Base-by-base conservation (phyloP, 2,329 filamentous ascomycete species). In the Aspergillus thermomutatus region DNA sequence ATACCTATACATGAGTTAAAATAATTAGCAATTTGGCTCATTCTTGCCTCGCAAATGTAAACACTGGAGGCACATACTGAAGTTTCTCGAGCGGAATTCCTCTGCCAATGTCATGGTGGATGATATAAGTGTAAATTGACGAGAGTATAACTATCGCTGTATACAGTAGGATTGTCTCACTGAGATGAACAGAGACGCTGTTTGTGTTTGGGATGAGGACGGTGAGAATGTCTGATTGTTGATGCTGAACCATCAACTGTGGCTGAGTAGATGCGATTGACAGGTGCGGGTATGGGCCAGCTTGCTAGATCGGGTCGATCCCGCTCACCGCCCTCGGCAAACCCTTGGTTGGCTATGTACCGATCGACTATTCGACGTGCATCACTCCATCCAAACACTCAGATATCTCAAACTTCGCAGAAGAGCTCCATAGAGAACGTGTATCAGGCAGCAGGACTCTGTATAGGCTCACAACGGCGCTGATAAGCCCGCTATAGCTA, bases 61-160 rank as follows among this genome's bases (percentile, higher is more conserved):
- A 57, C 55, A 61, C 52, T 48, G 57, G 50, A 53, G 49, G 56
- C 49, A 72, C 83, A 75, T 76, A 87, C 84, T 87, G 79, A 87
- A 87, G 76, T 87, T 87, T 71, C 85, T 77, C 69, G 83, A 84
- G 69, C 77, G 83, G 70, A 87, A 81, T 73, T 87, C 85, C 60
- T 87, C 84, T 53, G 79, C 77, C 62, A 87, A 70, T 63, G 83
- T 83, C 84, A 86, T 86, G 53, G 52, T 75, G 69, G 59, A 41
- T 34, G 23, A 25, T 21, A 28, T 40, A 14, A 19, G 3, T 43
- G 9, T 9, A 21, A 26, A 48, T 34, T 48, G 26, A 37, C 43
- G 37, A 14, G 23, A 21, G 6, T n/a, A 28, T 8, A 46, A 28
- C 11, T 25, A 17, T 26, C 17, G 26, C 27, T 47, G 40, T 21